Percentiles rank a stretch among this genome's conserved stretches.
Evolutionary conservation across 2,329 filamentous ascomycete genomes (phyloP).

Genomic region (Thelonectria blattea): DNA sequence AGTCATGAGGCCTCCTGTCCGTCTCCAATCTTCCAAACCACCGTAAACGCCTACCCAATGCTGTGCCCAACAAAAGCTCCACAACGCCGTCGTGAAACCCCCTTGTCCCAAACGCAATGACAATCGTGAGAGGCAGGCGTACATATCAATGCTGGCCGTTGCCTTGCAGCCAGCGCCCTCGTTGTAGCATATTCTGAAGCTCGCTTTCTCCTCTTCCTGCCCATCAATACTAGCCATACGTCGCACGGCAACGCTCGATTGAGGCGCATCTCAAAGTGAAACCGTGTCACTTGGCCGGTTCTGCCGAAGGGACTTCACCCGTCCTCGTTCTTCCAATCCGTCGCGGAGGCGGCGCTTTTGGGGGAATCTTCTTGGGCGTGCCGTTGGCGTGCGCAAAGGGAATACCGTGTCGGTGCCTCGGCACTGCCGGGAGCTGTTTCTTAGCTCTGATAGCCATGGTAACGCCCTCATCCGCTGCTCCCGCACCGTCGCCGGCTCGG

Average conservation of each 20-base stretch:
- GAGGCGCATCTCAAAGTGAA: not conserved
- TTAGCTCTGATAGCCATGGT: conserved; percentile 44
- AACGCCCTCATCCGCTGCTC: conserved; percentile 31
- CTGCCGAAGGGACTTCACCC: conserved; percentile 40
- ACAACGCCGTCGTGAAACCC: conserved; percentile 23
- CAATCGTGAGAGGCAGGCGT: conserved; percentile 4
- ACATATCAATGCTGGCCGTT: conserved; percentile 1
- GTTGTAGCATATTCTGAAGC: not conserved
- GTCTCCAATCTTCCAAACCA: conserved; percentile 15
- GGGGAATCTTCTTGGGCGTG: conserved; percentile 49
- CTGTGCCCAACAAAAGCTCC: conserved; percentile 21
- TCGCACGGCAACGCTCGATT: not conserved
- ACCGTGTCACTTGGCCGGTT: conserved; percentile 32
- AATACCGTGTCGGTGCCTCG: conserved; percentile 61
- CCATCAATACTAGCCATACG: not conserved
- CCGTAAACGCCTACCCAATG: conserved; percentile 23
- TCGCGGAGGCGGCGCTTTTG: conserved; percentile 55
- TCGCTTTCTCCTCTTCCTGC: not conserved
- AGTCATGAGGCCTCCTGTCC: conserved; percentile 13
- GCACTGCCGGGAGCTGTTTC: conserved; percentile 60
- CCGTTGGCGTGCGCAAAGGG: conserved; percentile 47
- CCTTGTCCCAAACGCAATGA: conserved; percentile 10
- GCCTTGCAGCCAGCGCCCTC: not conserved
- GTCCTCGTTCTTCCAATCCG: conserved; percentile 51
- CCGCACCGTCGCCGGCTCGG: conserved; percentile 47